These are phyloP conservation scores for Raddia guianensis DNA, from an alignment of 176 grass and related monocot species.

Conservation along the genomic window DNA sequence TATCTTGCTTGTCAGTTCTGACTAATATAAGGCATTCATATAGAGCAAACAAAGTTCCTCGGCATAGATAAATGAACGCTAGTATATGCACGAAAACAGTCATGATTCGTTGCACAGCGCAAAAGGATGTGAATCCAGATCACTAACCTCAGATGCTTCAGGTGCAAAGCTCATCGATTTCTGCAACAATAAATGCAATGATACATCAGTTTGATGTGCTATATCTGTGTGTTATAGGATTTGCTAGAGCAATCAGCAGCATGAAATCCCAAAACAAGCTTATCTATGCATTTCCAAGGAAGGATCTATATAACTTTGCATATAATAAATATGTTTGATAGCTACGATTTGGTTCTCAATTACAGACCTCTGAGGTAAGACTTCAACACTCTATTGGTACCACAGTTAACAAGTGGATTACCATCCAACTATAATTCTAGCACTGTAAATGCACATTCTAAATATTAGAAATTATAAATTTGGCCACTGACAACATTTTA, in stretches of 20 bases:
- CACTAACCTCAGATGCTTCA: conserved; percentile 66
- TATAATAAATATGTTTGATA: conserved; percentile 21
- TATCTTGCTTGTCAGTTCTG: background rate
- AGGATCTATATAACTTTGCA: background rate
- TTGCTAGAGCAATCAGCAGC: conserved; percentile 21
- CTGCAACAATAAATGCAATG: conserved; percentile 51
- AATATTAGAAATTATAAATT: background rate
- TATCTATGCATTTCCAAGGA: conserved; percentile 27
- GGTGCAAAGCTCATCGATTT: conserved; percentile 68
- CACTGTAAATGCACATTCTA: background rate
- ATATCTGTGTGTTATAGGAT: conserved; percentile 3
- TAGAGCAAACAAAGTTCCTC: background rate
- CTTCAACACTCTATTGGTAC: background rate
- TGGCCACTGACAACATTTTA: background rate
- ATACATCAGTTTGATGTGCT: conserved; percentile 19
- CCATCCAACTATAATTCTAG: background rate
- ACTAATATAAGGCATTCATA: background rate
- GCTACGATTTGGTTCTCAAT: background rate
- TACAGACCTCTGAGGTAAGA: background rate
- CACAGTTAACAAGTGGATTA: background rate
- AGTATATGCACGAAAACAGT: conserved; percentile 24
- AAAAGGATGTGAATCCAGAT: conserved; percentile 39
- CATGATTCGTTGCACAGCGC: conserved; percentile 2
- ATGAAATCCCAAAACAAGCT: conserved; percentile 29
- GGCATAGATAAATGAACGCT: background rate